Conservation (phyloP, 2,329 filamentous ascomycete species). For the Chaetomiaceae sp. region DNA sequence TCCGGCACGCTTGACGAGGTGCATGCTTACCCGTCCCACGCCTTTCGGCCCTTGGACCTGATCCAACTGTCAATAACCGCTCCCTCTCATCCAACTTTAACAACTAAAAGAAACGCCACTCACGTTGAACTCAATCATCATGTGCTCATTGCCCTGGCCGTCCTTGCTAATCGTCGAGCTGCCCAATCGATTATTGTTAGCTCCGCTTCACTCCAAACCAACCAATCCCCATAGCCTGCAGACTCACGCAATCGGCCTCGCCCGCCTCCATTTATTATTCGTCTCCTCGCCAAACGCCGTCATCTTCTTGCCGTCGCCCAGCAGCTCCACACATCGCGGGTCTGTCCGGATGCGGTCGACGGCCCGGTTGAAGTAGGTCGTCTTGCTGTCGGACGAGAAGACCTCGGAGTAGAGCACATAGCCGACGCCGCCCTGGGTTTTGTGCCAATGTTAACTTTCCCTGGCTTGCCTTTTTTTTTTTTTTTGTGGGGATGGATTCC, state of each 20-base stretch:
- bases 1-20: conserved; percentile 66
- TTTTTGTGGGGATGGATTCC: too few relatives aligned
- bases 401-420: conserved; percentile 79
- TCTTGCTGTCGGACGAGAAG: conserved; percentile 80
- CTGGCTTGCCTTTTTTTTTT: too few relatives aligned
- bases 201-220: too few relatives aligned
- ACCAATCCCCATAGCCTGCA: neutral
- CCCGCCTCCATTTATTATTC: conserved; percentile 72
- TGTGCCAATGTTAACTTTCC: neutral
- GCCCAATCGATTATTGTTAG: too few relatives aligned
- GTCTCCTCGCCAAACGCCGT: conserved; percentile 77
- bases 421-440: conserved; percentile 65
- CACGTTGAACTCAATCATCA: too few relatives aligned
- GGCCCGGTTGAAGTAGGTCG: conserved; percentile 80
- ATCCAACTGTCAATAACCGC: conserved; percentile 28
- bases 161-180: conserved; percentile 68
- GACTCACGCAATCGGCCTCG: conserved; percentile 56
- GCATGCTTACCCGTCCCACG: conserved; percentile 68
- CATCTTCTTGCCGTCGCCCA: conserved; percentile 73
- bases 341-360: conserved; percentile 75
- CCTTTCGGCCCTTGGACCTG: conserved; percentile 74
- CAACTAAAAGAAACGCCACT: too few relatives aligned
- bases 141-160: conserved; percentile 69
- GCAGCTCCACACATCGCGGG: conserved; percentile 62
- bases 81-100: too few relatives aligned